Evolutionary conservation across 1,284 basidiomycete species (phyloP).

Genomic region (Tilletiaria anomala): DNA sequence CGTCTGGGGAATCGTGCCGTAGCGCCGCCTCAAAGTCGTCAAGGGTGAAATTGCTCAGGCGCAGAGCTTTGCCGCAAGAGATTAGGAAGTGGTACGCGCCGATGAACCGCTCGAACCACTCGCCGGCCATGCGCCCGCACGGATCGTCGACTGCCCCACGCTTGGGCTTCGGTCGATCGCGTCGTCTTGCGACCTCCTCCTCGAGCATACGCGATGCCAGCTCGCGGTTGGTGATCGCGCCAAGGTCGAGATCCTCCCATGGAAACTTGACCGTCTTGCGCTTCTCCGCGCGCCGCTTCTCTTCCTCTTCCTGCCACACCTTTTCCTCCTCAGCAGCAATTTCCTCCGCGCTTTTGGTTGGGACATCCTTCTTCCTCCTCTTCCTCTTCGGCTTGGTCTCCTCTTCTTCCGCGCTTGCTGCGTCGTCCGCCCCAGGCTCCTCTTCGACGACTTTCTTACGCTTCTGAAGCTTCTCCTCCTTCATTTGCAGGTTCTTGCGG

Average conservation of each 20-base stretch:
- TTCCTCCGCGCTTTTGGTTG: slow-evolving; percentile 6
- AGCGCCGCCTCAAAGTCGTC: slow-evolving; percentile 85
- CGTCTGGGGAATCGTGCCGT: slow-evolving; percentile 57
- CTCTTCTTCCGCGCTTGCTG: slow-evolving; percentile 11
- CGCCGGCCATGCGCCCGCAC: slow-evolving; percentile 49
- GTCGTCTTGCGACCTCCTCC: slow-evolving; percentile 51
- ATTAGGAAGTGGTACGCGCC: slow-evolving; percentile 84
- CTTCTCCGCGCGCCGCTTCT: slow-evolving; percentile 50
- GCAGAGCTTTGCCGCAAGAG: slow-evolving; percentile 74
- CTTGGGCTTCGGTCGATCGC: slow-evolving; percentile 48
- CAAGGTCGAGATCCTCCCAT: slow-evolving; percentile 44
- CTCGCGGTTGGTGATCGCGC: slow-evolving; percentile 33
- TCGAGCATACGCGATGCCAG: slow-evolving; percentile 48
- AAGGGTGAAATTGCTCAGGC: slow-evolving; percentile 75
- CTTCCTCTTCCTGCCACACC: slow-evolving; percentile 48
- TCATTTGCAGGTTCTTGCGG: slow-evolving; percentile 59
- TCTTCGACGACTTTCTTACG: slow-evolving; percentile 33
- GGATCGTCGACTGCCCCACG: slow-evolving; percentile 3
- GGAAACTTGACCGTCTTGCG: slow-evolving; percentile 67
- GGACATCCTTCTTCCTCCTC: slow-evolving; percentile 5
- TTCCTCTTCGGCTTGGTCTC: background rate
- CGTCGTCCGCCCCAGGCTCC: slow-evolving; percentile 12
- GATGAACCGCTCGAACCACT: slow-evolving; percentile 67
- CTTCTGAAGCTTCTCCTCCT: slow-evolving; percentile 55
- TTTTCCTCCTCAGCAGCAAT: slow-evolving; percentile 47